Evolutionary conservation across 352 stramenopile species (phyloP).

Genomic region (Phytophthora sp.): DNA sequence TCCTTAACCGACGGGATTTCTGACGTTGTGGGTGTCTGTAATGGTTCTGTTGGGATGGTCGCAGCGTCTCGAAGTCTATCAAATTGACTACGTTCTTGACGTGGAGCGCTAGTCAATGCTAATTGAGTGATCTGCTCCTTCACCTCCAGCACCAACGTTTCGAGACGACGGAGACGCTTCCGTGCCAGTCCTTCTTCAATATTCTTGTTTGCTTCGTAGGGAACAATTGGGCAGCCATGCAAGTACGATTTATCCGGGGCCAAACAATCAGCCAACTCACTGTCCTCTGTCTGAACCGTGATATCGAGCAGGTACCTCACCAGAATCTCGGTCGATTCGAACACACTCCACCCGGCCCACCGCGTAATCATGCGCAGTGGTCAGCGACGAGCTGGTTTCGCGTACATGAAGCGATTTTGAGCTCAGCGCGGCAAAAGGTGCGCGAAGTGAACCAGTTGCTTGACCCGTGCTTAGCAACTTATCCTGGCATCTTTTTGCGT

Average conservation of each 20-base stretch:
- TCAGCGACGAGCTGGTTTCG: too few species aligned
- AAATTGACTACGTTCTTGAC: too few species aligned
- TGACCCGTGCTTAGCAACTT: slow-evolving; percentile 12
- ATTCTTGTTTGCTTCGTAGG: slow-evolving; percentile 1
- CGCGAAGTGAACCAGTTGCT: slow-evolving; percentile 18
- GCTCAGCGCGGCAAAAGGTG: slow-evolving; percentile 1
- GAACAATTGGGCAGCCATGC: too few species aligned
- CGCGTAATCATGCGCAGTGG: slow-evolving; percentile 24
- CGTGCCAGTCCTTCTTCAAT: slow-evolving; percentile 11
- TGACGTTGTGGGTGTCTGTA: neutral
- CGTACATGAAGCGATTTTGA: too few species aligned
- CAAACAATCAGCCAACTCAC: slow-evolving; percentile 14
- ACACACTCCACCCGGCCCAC: slow-evolving; percentile 21
- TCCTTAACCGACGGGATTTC: slow-evolving; percentile 1
- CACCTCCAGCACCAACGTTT: slow-evolving; percentile 10
- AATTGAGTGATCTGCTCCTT: neutral
- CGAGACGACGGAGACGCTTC: slow-evolving; percentile 1
- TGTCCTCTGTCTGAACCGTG: slow-evolving; percentile 11
- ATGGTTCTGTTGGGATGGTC: too few species aligned
- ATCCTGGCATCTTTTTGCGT: neutral
- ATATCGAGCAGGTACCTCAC: slow-evolving; percentile 19
- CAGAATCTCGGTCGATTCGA: slow-evolving; percentile 19
- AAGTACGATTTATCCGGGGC: slow-evolving; percentile 7
- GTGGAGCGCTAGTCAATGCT: too few species aligned
- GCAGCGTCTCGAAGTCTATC: too few species aligned